Evolutionary conservation across 2,329 filamentous ascomycete genomes (phyloP).

Genomic region (Colletotrichum noveboracense): DNA sequence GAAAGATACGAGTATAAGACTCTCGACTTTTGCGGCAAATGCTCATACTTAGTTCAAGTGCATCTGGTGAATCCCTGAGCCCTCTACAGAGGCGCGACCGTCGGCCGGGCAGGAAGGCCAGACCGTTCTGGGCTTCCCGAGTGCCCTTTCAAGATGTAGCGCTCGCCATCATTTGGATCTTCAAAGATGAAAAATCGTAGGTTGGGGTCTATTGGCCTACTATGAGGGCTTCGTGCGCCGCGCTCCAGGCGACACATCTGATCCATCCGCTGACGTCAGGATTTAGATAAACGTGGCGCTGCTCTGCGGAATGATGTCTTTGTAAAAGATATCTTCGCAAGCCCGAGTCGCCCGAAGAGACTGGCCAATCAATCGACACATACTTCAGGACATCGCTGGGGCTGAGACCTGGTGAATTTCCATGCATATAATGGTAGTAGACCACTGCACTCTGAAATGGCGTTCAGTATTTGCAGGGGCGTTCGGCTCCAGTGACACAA

Average conservation of each 20-base stretch:
- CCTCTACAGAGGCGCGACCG: neutral
- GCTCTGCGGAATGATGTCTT: neutral
- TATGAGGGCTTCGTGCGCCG: neutral
- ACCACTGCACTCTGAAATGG: neutral
- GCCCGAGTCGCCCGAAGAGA: neutral
- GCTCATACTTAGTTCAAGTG: neutral
- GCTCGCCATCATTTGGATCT: neutral
- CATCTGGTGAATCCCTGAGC: neutral
- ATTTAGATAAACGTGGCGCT: neutral
- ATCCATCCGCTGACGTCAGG: neutral
- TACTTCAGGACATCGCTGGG: neutral
- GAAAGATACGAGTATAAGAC: neutral
- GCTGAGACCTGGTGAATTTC: neutral
- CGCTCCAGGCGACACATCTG: neutral
- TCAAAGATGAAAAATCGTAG: neutral
- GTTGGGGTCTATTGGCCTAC: neutral
- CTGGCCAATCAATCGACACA: neutral
- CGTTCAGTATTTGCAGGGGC: neutral
- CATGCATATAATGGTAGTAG: neutral
- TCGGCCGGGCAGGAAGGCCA: neutral
- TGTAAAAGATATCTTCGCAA: neutral
- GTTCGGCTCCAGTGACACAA: neutral
- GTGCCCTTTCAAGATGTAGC: neutral
- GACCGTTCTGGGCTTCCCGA: neutral
- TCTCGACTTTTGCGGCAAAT: neutral